These are phyloP conservation scores for Solanum commersonii DNA, from an alignment of 257 asterid species.

Conservation along the genomic window DNA sequence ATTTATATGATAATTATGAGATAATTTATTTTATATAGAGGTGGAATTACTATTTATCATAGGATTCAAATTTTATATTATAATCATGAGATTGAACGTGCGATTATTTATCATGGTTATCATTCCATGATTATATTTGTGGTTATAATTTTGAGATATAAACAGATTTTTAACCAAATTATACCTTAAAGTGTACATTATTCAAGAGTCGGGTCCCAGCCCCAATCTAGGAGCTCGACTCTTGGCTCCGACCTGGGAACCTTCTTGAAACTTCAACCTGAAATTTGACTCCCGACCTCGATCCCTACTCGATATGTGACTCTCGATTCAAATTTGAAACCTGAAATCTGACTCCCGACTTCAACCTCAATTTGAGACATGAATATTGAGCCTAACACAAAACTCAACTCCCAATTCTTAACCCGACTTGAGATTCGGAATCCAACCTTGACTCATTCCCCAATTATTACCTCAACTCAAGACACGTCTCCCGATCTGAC, in stretches of 20 bases:
- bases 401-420: too few relatives aligned
- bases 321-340: neutral
- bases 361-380: neutral
- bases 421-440: neutral
- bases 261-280: too few relatives aligned
- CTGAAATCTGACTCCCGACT: neutral
- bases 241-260: fast-evolving
- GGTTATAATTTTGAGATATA: neutral
- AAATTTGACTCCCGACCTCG: neutral
- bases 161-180: fast-evolving
- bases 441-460: neutral
- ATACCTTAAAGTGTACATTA: neutral
- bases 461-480: neutral
- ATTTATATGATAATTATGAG: neutral
- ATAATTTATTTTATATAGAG: neutral
- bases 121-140: neutral
- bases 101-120: neutral
- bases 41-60: neutral
- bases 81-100: neutral
- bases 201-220: neutral
- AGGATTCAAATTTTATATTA: neutral
- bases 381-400: neutral
- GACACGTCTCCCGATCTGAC: too few relatives aligned
- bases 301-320: fast-evolving
- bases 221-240: neutral